These are phyloP conservation scores for Pseudocercospora musae DNA, from an alignment of 2,329 filamentous ascomycete species.

Conservation along the genomic window DNA sequence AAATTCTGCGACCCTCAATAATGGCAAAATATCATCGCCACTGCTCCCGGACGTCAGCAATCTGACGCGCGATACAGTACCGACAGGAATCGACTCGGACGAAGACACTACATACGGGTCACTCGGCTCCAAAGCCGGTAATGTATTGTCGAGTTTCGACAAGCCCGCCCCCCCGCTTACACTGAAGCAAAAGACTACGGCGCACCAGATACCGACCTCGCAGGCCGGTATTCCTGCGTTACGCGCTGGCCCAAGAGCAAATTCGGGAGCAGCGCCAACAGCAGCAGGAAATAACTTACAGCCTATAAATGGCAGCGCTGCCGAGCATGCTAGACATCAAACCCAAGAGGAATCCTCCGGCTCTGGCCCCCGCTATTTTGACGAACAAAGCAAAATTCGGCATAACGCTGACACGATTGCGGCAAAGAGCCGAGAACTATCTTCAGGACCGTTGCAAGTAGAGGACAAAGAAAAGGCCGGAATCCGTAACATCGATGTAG, in stretches of 20 bases:
- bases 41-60: not conserved
- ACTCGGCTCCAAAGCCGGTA: not conserved
- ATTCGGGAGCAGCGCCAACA: not conserved
- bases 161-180: not conserved
- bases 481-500: not conserved
- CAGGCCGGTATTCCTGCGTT: not conserved
- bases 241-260: not conserved
- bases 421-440: not conserved
- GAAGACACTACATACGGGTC: not conserved
- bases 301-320: not conserved
- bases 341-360: not conserved
- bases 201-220: not conserved
- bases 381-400: not conserved
- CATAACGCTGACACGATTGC: not conserved
- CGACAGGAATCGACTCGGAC: not conserved
- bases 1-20: not conserved
- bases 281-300: not conserved
- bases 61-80: not conserved
- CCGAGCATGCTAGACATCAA: not conserved
- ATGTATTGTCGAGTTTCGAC: not conserved
- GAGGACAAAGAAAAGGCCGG: not conserved
- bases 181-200: not conserved
- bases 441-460: not conserved
- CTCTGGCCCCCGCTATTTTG: not conserved
- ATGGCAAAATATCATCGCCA: not conserved